Evolutionary conservation across 1,284 basidiomycete genomes (phyloP).

Genomic region (Apiotrichum siamense): DNA sequence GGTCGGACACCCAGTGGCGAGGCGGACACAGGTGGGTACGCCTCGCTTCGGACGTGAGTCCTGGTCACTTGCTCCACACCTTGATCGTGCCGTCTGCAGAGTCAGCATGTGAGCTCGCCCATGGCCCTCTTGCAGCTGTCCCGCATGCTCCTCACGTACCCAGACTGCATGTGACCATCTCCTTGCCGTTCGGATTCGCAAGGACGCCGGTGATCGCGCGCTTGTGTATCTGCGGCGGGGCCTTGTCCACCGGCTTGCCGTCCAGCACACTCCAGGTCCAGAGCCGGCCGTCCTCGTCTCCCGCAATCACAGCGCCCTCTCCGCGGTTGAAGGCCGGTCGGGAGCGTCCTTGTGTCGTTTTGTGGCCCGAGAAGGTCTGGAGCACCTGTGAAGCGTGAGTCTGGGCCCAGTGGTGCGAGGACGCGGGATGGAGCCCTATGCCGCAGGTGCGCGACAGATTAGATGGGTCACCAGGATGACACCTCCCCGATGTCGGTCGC

Average conservation of each 20-base stretch:
- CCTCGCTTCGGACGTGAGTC: background rate
- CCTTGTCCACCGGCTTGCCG: slow-evolving; percentile 59
- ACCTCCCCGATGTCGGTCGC: too few species aligned
- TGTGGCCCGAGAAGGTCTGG: slow-evolving; percentile 75
- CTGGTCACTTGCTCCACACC: slow-evolving; percentile 23
- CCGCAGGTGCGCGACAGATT: too few species aligned
- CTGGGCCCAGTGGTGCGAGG: background rate
- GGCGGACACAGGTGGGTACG: background rate
- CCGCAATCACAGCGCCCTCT: slow-evolving; percentile 74
- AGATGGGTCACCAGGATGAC: too few species aligned
- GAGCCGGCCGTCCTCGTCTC: slow-evolving; percentile 80
- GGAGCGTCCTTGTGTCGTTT: slow-evolving; percentile 57
- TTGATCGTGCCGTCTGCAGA: slow-evolving; percentile 37
- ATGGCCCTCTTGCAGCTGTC: too few species aligned
- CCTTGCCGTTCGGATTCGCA: slow-evolving; percentile 58
- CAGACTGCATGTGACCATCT: slow-evolving; percentile 79
- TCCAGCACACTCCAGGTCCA: slow-evolving; percentile 92
- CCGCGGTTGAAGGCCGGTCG: slow-evolving; percentile 75
- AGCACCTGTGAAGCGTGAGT: slow-evolving; percentile 50
- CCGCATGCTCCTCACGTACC: slow-evolving; percentile 41
- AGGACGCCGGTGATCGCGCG: slow-evolving; percentile 56
- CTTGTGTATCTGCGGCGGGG: slow-evolving; percentile 66
- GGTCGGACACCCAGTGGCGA: background rate
- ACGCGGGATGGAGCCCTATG: too few species aligned
- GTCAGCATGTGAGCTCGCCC: too few species aligned